Evolutionary conservation across 257 asterid species (phyloP), one percentile per base, ranked within the genome.

Genomic region (Solanum tarijense): DNA sequence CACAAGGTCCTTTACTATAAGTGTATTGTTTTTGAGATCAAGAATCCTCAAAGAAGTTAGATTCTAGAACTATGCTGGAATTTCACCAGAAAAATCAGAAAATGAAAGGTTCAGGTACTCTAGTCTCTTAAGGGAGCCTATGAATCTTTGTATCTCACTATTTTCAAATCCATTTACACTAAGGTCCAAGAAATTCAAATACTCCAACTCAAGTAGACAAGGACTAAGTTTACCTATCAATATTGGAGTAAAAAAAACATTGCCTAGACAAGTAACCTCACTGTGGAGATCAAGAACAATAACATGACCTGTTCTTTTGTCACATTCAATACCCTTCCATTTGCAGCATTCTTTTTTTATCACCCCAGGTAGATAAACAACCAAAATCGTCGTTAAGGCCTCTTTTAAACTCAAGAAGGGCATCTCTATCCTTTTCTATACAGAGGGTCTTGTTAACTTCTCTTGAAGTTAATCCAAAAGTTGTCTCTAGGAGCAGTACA

Each of bases 191-290:
- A 52, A 11, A 13, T 43, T 83, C 72, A 90, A 81, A 31, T 48
- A 27, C 36, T 46, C 84, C 79, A 91, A 87, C 41, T 71, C 90
- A 23, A 90, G 86, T 48, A 92, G 87, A 12, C 81, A 84, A 75
- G 46, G 32, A 62, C 88, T 78, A 9, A 91, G 84, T 12, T 88
- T 86, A 85, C 94, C 92, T 89, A 72, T 39, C 72, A 90, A 73
- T 7, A 2, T 14, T 31, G 46, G 58, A 36, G 43, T 16, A 60
- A 81, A 46, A 81, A 41, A 81, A 81, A 41, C 29, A 81, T 20
- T n/a, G 25, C 25, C 10, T 12, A 18, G 1, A 69, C 81, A 85
- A n/a, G 65, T 6, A 25, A 21, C 5, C 20, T 36, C 68, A 69
- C 16, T 66, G 31, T 85, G 85, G 31, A 88, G 90, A 84, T 52